Percentiles rank a stretch among this genome's conserved stretches.
These are phyloP conservation scores for Gossypium longicalyx DNA, from an alignment of 345 rosid species.

Conservation along the genomic window DNA sequence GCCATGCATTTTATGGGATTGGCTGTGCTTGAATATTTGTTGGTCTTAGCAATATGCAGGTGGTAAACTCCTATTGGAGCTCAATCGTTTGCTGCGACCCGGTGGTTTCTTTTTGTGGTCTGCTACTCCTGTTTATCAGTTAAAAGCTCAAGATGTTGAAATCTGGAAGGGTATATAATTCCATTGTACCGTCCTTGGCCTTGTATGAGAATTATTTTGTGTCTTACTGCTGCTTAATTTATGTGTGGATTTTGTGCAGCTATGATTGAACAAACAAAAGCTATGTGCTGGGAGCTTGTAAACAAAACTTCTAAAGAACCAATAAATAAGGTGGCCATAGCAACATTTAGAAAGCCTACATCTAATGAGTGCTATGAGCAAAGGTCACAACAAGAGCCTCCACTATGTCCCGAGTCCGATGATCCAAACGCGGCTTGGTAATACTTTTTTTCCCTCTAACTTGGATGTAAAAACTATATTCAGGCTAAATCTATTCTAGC, in stretches of 20 bases:
- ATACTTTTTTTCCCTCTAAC: background rate
- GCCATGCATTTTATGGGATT: background rate
- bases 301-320: slow-evolving; percentile 59
- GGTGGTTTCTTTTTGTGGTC: slow-evolving; percentile 98
- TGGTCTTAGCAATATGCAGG: slow-evolving; percentile 39
- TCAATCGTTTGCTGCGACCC: slow-evolving; percentile 83
- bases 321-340: slow-evolving; percentile 68
- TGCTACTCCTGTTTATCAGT: slow-evolving; percentile 93
- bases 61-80: slow-evolving; percentile 89
- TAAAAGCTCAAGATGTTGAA: slow-evolving; percentile 61
- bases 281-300: slow-evolving; percentile 89
- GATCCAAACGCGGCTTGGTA: slow-evolving; percentile 97
- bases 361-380: slow-evolving; percentile 75
- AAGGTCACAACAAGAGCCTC: slow-evolving; percentile 69
- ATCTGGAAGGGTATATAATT: slow-evolving; percentile 74
- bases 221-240: slow-evolving; percentile 21
- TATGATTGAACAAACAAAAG: slow-evolving; percentile 64
- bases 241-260: slow-evolving; percentile 47
- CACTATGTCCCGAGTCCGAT: slow-evolving; percentile 67
- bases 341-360: slow-evolving; percentile 74
- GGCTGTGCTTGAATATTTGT: background rate
- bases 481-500: background rate
- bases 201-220: slow-evolving; percentile 17
- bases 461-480: background rate
- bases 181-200: slow-evolving; percentile 2